Conservation (phyloP, 2,329 filamentous ascomycete species). For the Sphaerulina musiva region DNA sequence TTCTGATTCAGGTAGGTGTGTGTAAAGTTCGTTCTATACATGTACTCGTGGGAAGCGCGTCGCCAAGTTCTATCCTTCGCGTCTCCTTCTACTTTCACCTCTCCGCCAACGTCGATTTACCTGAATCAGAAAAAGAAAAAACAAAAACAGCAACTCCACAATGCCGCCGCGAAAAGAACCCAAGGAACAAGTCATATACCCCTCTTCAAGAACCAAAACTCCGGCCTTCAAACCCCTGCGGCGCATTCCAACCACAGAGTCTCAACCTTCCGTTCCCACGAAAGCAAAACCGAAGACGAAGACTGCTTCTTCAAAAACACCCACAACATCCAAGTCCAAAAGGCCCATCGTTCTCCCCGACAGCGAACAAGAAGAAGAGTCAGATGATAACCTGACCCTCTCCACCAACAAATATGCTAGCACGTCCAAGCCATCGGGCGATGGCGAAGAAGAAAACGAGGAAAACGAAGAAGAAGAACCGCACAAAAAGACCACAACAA, state of each 20-base stretch:
- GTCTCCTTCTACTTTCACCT: neutral
- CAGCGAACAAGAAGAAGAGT: slow-evolving; percentile 17
- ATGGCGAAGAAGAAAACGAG: slow-evolving; percentile 15
- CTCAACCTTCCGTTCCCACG: slow-evolving; percentile 17
- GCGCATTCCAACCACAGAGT: slow-evolving; percentile 44
- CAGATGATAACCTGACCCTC: slow-evolving; percentile 9
- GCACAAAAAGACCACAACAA: slow-evolving; percentile 3
- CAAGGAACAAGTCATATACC: slow-evolving; percentile 32
- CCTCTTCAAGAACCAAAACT: slow-evolving; percentile 30
- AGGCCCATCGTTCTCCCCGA: slow-evolving; percentile 1
- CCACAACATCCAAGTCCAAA: slow-evolving; percentile 10
- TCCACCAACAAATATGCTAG: neutral
- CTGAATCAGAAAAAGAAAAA: no score
- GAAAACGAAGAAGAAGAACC: slow-evolving; percentile 17
- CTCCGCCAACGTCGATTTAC: neutral
- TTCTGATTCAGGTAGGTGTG: no score
- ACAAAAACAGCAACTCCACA: neutral
- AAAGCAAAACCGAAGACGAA: slow-evolving; percentile 10
- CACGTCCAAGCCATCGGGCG: neutral
- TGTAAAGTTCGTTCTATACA: no score
- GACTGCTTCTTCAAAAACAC: slow-evolving; percentile 1
- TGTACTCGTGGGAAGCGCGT: no score
- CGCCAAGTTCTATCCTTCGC: no score
- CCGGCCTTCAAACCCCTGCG: slow-evolving; percentile 32
- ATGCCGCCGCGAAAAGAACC: slow-evolving; percentile 31